Percentiles rank a stretch among this genome's conserved stretches.
Evolutionary conservation across 177 flowering plant species (phyloP).

Genomic region (Vitis hybrid): DNA sequence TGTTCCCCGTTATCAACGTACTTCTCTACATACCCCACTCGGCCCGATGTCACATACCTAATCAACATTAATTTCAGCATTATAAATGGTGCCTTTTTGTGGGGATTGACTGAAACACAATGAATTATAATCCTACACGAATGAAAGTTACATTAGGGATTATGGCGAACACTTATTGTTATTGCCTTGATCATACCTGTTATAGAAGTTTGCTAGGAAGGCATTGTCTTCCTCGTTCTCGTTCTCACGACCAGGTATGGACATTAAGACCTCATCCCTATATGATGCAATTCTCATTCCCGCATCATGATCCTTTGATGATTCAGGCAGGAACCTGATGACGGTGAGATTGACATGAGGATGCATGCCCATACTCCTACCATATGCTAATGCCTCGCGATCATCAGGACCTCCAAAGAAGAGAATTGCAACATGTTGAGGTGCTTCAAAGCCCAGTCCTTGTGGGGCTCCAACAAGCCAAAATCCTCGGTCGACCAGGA

Average conservation of each 20-base stretch:
- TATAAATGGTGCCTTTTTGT: too few species aligned
- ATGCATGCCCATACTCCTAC: slow-evolving; percentile 46
- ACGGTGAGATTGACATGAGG: slow-evolving; percentile 52
- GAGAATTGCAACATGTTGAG: slow-evolving; percentile 51
- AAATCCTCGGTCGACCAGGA: slow-evolving; percentile 57
- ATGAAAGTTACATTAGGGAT: too few species aligned
- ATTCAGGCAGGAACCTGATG: slow-evolving; percentile 39
- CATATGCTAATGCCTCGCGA: slow-evolving; percentile 69
- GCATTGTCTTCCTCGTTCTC: slow-evolving; percentile 38
- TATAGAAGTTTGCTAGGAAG: slow-evolving; percentile 45
- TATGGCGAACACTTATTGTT: too few species aligned
- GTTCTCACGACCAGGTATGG: slow-evolving; percentile 18
- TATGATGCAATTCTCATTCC: slow-evolving; percentile 15
- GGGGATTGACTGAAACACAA: too few species aligned
- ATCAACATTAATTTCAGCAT: background rate
- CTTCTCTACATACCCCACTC: slow-evolving; percentile 58
- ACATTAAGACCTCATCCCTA: slow-evolving; percentile 28
- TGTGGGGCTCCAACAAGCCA: slow-evolving; percentile 29
- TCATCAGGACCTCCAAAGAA: slow-evolving; percentile 88
- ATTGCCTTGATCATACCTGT: slow-evolving; percentile 35
- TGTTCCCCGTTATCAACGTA: slow-evolving; percentile 46
- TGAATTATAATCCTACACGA: too few species aligned
- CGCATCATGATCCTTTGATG: slow-evolving; percentile 2
- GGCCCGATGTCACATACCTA: slow-evolving; percentile 61
- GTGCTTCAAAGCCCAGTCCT: slow-evolving; percentile 13